Base-by-base conservation (phyloP, 1,139 yeast species). In the Sugiyamaella novakii region DNA sequence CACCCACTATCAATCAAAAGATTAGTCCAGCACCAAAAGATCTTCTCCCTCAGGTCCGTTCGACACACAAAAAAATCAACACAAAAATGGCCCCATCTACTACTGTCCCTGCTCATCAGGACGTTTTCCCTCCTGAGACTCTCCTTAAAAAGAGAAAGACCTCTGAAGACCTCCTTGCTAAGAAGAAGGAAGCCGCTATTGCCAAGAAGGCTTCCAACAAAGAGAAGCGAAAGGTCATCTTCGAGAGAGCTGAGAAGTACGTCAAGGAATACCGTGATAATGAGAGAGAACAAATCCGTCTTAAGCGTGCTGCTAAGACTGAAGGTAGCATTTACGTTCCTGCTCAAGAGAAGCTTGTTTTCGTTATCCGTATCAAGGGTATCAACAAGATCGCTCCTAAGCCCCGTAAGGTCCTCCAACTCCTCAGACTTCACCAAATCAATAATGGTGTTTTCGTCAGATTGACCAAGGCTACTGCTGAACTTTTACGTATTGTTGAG, bases 291-390 rank as follows among this genome's bases (percentile, higher is more conserved):
- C 77, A 89, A 74, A 80, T 92, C 74, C 80, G 81, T 58, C 96
- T 96, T 72, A 86, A 85, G 83, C 92, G 98, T 78, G 92, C 87
- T 62, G 98, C 98, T 67, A 89, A 87, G 81, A 94, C 95, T 74
- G 78, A 83, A 71, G 96, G 96, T 76, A 61, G 62, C 53, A 47
- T 62, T 50, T 92, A 84, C 81, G 98, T 92, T 70, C 95, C 89
- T 71, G 97, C 96, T 73, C 95, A 92, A 83, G 83, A 87, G 71
- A 91, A 89, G 79, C 86, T 94, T 71, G 96, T 88, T 66, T 91
- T 92, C 75, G 95, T 92, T 71, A 83, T 92, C 76, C 92, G 99
- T 86, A 92, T 92, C 84, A 94, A 92, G 94, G 98, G 98, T 92
- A 88, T 94, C 77, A 88, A 83, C 91, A 92, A 92, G 87, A 91